A percentile compares a stretch with the other conserved stretches of the same genome.
Evolutionary conservation across 2,329 filamentous ascomycete species (phyloP).

Genomic region (Hansfordia pulvinata): DNA sequence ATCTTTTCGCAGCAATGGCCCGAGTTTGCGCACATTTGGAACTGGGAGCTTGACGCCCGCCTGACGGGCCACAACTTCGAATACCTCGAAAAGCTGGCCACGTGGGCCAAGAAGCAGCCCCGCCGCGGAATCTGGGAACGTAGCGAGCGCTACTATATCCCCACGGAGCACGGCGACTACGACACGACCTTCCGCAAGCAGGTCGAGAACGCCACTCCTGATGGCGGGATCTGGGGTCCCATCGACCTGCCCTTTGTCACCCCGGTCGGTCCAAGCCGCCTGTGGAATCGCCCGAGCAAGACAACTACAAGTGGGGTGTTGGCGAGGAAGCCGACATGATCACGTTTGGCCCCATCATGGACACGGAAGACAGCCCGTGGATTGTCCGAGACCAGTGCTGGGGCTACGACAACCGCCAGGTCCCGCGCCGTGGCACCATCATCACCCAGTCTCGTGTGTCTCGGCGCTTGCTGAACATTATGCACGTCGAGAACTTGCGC

Average conservation of each 20-base stretch:
- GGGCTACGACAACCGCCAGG: slow-evolving; percentile 47
- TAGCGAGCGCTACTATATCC: slow-evolving; percentile 64
- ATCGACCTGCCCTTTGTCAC: slow-evolving; percentile 53
- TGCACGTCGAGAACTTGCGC: slow-evolving; percentile 61
- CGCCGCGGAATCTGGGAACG: slow-evolving; percentile 68
- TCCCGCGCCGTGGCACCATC: slow-evolving; percentile 57
- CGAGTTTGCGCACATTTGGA: slow-evolving; percentile 56
- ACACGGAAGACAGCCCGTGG: slow-evolving; percentile 58
- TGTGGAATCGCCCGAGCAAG: slow-evolving; percentile 33
- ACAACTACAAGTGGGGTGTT: slow-evolving; percentile 46
- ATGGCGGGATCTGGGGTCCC: no score
- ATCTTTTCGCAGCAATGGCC: slow-evolving; percentile 50
- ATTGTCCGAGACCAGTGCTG: slow-evolving; percentile 57
- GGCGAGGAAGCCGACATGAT: slow-evolving; percentile 64
- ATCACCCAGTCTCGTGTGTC: slow-evolving; percentile 59
- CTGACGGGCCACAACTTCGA: slow-evolving; percentile 57
- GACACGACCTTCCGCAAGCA: slow-evolving; percentile 56
- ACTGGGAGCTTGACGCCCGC: slow-evolving; percentile 58
- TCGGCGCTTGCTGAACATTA: slow-evolving; percentile 50
- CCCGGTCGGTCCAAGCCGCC: no score
- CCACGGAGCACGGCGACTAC: slow-evolving; percentile 55
- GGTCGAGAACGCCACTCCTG: slow-evolving; percentile 48
- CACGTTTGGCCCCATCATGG: slow-evolving; percentile 65
- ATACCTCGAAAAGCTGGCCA: slow-evolving; percentile 52
- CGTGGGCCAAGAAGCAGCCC: slow-evolving; percentile 55